Base-by-base conservation (phyloP, 768 basidiomycete genomes). In the Lentinula lateritia region DNA sequence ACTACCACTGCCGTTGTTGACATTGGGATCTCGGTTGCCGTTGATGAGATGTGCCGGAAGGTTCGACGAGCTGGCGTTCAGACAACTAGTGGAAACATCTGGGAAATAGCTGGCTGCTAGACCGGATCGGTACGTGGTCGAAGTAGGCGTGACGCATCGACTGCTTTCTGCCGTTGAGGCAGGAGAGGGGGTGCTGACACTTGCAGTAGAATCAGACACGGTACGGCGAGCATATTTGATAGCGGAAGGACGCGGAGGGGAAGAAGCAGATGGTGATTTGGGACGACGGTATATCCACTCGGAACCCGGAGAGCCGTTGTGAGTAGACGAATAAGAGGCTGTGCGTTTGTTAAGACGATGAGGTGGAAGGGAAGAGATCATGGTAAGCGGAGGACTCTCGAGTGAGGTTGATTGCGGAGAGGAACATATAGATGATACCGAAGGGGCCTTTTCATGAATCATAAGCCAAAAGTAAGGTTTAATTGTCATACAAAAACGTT, bases 261-360 rank as follows among this genome's bases (percentile, higher is more conserved):
- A 62, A 20, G 71, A 53, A n/a, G 64, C 16, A 46, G 66, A 58
- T 46, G 75, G 64, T 9, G 75, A 70, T 66, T 73, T 77, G 50
- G 78, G 76, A 36, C 72, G 75, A 48, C 81, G 77, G 64, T 81
- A 80, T 50, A 82, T 73, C 81, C 81, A 82, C 66, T 80, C 78
- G 20, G 58, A 59, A 12, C 45, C 58, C 34, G 58, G 58, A 36
- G 58, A 59, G 23, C 58, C 34, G 15, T 36, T 34, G 38, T 59
- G 45, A 3, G 58, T 59, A 20, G 58, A 59, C 13, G 58, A 59
- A 10, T 48, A 59, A 10, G 58, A 59, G 16, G 32, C 45, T 16
- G 48, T 48, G 46, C 58, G 58, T 59, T 59, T 59, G 8, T 35
- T 34, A 6, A 50, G 58, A 28, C 58, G 58, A 2, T 45, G 58